Evolutionary conservation across 345 rosid species (phyloP), one percentile per base, ranked within the genome.

Genomic region (Gynandropsis gynandra): DNA sequence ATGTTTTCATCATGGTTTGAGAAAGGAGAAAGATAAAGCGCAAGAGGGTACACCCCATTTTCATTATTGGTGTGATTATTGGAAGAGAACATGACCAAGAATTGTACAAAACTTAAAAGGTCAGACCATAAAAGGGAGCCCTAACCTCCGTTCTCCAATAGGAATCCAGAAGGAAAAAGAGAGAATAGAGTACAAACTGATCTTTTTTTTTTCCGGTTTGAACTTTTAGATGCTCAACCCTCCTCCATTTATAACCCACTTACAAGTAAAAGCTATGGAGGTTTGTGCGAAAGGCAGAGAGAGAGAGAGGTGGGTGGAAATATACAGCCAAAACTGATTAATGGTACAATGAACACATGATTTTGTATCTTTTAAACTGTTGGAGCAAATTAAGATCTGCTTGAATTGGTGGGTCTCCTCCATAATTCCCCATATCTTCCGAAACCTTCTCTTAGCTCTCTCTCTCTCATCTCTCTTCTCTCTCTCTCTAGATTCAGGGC

Each of bases 1-100:
- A 59, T 47, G 47, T 47, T 41, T 29, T 17, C 71, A 21, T 66
- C 56, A 41, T 52, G 57, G 27, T 42, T 49, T 4, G 71, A 17
- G 18, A 59, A 46, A 34, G 71, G 49, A 48, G 71, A 54, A 14
- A 66, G 65, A 36, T 59, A 66, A 42, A 59, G 52, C 24, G 65
- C 47, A 13, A 66, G 52, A 35, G 61, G 65, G 57, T 66, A 54
- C 20, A 37, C 47, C 52, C 61, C 65, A 53, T n/a, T 34, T 31
- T 44, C 52, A 19, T 42, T 44, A 12, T 54, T 37, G 16, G 52
- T 52, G 13, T 49, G 50, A 35, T 51, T 47, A 41, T 53, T 66
- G 57, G 52, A 42, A 42, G 57, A 59, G 36, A 65, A 59, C 65
- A 59, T 66, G 49, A 35, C 36, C 37, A 9, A 59, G 29, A 24